Percentiles rank a stretch among this genome's conserved stretches.
phyloP scores from a whole-genome alignment of 306 rosid species.

The Purshia tridentata region DNA sequence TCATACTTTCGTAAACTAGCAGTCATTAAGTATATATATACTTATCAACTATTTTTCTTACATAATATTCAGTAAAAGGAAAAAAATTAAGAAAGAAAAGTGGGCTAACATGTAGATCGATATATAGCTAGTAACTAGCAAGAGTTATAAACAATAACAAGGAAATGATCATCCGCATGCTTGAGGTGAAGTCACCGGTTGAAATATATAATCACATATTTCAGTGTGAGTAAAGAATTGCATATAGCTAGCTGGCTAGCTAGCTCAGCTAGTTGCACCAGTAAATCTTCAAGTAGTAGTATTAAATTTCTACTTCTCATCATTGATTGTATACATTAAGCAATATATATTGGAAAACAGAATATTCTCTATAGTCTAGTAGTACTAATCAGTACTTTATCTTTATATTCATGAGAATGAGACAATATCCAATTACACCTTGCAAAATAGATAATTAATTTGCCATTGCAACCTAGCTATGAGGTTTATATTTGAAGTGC shows the following conservation, averaged over 20 bases:
- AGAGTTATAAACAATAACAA: background rate
- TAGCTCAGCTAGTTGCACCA: background rate
- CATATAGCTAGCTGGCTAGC: background rate
- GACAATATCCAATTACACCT: background rate
- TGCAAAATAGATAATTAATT: background rate
- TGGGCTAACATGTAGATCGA: background rate
- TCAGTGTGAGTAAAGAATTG: background rate
- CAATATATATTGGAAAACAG: background rate
- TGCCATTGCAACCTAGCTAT: background rate
- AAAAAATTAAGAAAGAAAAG: background rate
- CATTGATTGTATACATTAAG: background rate
- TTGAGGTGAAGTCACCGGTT: background rate
- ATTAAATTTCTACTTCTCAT: background rate
- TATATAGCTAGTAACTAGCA: background rate
- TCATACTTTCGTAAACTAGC: background rate
- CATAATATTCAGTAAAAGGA: background rate
- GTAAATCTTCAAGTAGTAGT: background rate
- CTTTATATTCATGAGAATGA: background rate
- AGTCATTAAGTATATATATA: background rate
- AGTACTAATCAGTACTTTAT: too few relatives aligned
- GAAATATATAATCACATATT: background rate
- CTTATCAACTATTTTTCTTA: background rate
- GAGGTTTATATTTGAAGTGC: background rate
- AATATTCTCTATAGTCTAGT: background rate
- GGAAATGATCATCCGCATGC: background rate